A percentile compares a stretch with the other conserved stretches of the same genome.
These are phyloP conservation scores for Lipomyces mesembrius DNA, from an alignment of 805 yeast genomes.

Conservation along the genomic window DNA sequence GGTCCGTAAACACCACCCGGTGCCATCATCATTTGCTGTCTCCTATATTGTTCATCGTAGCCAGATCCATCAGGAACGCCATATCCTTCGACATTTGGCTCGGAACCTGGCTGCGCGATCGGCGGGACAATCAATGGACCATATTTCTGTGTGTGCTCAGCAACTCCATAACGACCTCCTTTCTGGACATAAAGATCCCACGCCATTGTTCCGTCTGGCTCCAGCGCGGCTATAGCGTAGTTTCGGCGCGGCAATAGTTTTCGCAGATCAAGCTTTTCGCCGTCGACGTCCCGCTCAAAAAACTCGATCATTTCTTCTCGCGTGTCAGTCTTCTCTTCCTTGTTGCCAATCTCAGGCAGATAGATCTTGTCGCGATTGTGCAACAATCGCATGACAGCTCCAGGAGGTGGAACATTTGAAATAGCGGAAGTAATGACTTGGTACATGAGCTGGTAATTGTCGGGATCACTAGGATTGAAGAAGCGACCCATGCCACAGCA, in stretches of 20 bases:
- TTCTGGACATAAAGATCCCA: slow-evolving; percentile 37
- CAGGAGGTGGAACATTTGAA: slow-evolving; percentile 90
- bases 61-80: background rate
- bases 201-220: slow-evolving; percentile 25
- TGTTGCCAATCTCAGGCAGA: slow-evolving; percentile 25
- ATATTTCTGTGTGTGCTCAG: slow-evolving; percentile 27
- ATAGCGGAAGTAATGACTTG: slow-evolving; percentile 83
- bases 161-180: slow-evolving; percentile 14
- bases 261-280: slow-evolving; percentile 25
- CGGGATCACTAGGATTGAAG: slow-evolving; percentile 61
- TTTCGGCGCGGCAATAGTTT: slow-evolving; percentile 31
- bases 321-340: slow-evolving; percentile 24
- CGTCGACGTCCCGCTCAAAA: slow-evolving; percentile 37
- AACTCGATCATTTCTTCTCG: slow-evolving; percentile 37
- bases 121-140: slow-evolving; percentile 35
- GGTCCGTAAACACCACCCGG: slow-evolving; percentile 18
- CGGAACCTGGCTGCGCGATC: background rate
- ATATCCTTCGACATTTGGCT: background rate
- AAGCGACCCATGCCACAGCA: slow-evolving; percentile 82
- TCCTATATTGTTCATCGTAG: background rate
- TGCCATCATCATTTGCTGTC: slow-evolving; percentile 4
- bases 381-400: slow-evolving; percentile 75
- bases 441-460: slow-evolving; percentile 59
- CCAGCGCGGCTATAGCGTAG: slow-evolving; percentile 26
- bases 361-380: slow-evolving; percentile 72